These are phyloP conservation scores for Blastocystis sp. DNA, from an alignment of 352 stramenopile genomes.

Conservation along the genomic window DNA sequence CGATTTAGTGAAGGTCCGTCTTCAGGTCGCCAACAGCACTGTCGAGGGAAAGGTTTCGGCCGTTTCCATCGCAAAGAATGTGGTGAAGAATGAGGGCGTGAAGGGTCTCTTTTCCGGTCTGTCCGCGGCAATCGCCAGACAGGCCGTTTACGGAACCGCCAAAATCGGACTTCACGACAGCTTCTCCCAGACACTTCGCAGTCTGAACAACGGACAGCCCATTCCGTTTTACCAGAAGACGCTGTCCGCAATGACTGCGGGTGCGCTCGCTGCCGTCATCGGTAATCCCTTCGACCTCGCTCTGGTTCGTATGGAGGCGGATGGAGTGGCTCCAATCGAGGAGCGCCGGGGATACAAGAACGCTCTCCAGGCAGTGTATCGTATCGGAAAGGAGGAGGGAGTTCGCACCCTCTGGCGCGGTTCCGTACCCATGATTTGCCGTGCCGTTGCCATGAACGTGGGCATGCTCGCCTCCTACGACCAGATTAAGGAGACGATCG, in stretches of 20 bases:
- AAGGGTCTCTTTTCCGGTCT: constrained; percentile 83
- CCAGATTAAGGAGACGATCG: constrained; percentile 78
- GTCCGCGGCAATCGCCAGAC: constrained; percentile 74
- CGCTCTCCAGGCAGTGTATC: constrained; percentile 90
- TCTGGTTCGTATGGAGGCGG: constrained; percentile 93
- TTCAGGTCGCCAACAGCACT: constrained; percentile 78
- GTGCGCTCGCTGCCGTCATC: constrained; percentile 81
- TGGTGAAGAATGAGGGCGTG: constrained; percentile 81
- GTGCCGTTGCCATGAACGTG: constrained; percentile 96
- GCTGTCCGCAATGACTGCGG: constrained; percentile 70
- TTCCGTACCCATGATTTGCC: constrained; percentile 86
- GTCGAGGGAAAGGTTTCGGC: constrained; percentile 78
- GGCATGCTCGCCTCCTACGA: constrained; percentile 99
- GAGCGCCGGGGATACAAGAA: constrained; percentile 96
- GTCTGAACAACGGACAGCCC: constrained; percentile 69
- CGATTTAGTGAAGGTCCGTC: constrained; percentile 84
- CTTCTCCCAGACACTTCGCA: constrained; percentile 71
- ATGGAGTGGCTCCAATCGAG: constrained; percentile 84
- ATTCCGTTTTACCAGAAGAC: constrained; percentile 73
- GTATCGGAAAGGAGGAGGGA: constrained; percentile 83
- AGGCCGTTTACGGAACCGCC: constrained; percentile 76
- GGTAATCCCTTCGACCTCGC: constrained; percentile 96
- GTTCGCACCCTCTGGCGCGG: constrained; percentile 85
- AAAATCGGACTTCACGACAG: constrained; percentile 74
- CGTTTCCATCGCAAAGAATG: constrained; percentile 78